A percentile compares a stretch with the other conserved stretches of the same genome.
Evolutionary conservation across 2,329 filamentous ascomycete species (phyloP).

Genomic region (Volutella citrinella): DNA sequence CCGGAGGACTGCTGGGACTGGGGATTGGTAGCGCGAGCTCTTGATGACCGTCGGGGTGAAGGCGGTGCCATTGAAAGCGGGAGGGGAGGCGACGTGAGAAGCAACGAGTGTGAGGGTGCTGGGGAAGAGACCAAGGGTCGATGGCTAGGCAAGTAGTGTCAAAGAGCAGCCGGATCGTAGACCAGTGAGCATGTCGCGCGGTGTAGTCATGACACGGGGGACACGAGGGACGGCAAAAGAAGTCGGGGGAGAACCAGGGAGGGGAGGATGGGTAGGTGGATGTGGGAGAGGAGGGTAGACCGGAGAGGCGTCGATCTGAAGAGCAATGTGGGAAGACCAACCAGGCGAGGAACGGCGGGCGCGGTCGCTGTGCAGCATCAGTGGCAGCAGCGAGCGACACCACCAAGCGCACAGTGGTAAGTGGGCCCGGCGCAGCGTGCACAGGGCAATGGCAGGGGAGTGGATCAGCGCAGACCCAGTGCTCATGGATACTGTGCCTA

Average conservation of each 20-base stretch:
- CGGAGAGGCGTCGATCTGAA: too few species aligned
- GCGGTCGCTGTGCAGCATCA: too few species aligned
- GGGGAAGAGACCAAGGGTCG: conserved; percentile 19
- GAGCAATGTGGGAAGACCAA: conserved; percentile 14
- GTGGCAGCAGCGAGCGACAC: too few species aligned
- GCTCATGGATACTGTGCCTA: too few species aligned
- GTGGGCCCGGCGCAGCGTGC: too few species aligned
- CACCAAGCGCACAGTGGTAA: too few species aligned
- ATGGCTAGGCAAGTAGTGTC: conserved; percentile 18
- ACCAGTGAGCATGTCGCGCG: conserved; percentile 26
- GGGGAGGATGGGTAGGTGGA: conserved; percentile 11
- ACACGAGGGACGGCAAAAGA: too few species aligned
- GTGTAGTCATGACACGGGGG: conserved; percentile 17
- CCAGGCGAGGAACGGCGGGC: conserved; percentile 16
- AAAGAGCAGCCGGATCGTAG: conserved; percentile 19
- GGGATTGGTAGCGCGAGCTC: conserved; percentile 78
- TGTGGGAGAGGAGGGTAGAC: conserved; percentile 29
- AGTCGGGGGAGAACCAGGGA: conserved; percentile 12
- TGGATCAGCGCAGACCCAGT: too few species aligned
- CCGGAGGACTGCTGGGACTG: conserved; percentile 75
- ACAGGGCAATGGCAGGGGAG: too few species aligned
- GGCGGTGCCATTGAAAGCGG: conserved; percentile 54
- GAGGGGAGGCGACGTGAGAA: conserved; percentile 27
- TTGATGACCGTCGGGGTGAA: conserved; percentile 83
- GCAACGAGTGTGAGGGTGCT: too few species aligned